phyloP scores from a whole-genome alignment of 352 stramenopile species.

The Pseudoperonospora humuli region DNA sequence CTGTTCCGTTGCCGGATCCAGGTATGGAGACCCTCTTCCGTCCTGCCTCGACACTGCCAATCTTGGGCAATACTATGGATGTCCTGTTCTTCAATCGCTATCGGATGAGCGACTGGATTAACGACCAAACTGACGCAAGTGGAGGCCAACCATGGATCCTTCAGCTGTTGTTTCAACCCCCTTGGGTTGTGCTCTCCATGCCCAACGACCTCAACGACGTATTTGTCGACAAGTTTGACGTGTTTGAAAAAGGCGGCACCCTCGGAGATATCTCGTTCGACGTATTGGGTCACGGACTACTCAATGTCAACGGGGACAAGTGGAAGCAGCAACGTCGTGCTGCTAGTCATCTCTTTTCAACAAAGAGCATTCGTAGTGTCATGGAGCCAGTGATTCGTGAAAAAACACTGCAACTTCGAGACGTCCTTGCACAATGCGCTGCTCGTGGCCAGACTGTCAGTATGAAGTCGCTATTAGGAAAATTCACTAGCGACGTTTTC shows the following conservation, averaged over 20 bases:
- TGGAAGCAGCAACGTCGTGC: constrained; percentile 49
- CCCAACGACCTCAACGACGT: constrained; percentile 22
- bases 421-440: constrained; percentile 16
- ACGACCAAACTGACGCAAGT: constrained; percentile 29
- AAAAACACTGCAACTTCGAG: constrained; percentile 19
- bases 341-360: constrained; percentile 69
- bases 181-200: constrained; percentile 31
- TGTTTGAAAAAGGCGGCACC: constrained; percentile 26
- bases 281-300: constrained; percentile 46
- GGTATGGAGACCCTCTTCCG: constrained; percentile 17
- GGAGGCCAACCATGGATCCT: constrained; percentile 39
- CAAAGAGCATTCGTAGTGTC: constrained; percentile 15
- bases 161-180: constrained; percentile 19
- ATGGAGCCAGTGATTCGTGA: constrained; percentile 23
- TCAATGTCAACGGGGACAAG: constrained; percentile 28
- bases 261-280: constrained; percentile 20
- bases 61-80: constrained; percentile 31
- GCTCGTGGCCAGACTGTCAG: not conserved
- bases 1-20: constrained; percentile 16
- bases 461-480: constrained; percentile 34
- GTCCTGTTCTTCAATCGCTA: constrained; percentile 20
- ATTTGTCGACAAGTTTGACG: constrained; percentile 36
- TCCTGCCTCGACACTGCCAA: constrained; percentile 24
- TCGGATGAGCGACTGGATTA: constrained; percentile 50
- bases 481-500: constrained; percentile 66